These are phyloP conservation scores for Mycena epipterygia DNA, from an alignment of 768 basidiomycete genomes.

Conservation along the genomic window DNA sequence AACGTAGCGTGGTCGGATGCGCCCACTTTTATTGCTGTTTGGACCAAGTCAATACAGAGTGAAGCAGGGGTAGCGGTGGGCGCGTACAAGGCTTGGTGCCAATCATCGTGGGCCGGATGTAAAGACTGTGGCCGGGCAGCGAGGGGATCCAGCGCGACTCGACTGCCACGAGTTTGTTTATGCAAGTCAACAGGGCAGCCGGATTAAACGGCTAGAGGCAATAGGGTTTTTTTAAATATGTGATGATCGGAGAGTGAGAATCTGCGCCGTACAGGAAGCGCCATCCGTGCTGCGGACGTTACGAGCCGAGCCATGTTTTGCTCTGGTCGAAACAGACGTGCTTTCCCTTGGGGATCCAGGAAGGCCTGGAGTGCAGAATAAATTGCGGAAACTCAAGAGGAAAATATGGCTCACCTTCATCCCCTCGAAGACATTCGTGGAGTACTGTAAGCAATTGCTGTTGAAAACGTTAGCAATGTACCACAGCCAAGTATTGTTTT, in stretches of 20 bases:
- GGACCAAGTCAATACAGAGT: background rate
- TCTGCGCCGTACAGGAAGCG: conserved; percentile 69
- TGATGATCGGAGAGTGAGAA: conserved; percentile 7
- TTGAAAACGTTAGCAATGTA: background rate
- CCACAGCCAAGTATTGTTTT: background rate
- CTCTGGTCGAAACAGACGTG: conserved; percentile 86
- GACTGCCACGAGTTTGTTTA: conserved; percentile 78
- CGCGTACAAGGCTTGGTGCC: conserved; percentile 60
- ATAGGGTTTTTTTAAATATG: background rate
- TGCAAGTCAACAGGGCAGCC: conserved; percentile 74
- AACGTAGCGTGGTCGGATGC: conserved; percentile 82
- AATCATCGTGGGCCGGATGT: conserved; percentile 87
- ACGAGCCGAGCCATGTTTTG: conserved; percentile 88
- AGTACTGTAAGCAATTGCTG: conserved; percentile 87
- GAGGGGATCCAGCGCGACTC: conserved; percentile 92
- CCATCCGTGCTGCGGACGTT: conserved; percentile 76
- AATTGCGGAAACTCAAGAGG: background rate
- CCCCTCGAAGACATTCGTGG: conserved; percentile 88
- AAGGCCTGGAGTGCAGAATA: conserved; percentile 64
- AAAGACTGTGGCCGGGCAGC: conserved; percentile 81
- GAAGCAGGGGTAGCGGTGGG: conserved; percentile 57
- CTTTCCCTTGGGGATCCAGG: conserved; percentile 76
- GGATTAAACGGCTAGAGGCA: conserved; percentile 76
- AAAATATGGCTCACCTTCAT: conserved; percentile 66
- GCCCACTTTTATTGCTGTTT: conserved; percentile 67